Evolutionary conservation across 2,329 filamentous ascomycete genomes (phyloP), one percentile per base, ranked within the genome.

Genomic region (Fusarium chuoi): DNA sequence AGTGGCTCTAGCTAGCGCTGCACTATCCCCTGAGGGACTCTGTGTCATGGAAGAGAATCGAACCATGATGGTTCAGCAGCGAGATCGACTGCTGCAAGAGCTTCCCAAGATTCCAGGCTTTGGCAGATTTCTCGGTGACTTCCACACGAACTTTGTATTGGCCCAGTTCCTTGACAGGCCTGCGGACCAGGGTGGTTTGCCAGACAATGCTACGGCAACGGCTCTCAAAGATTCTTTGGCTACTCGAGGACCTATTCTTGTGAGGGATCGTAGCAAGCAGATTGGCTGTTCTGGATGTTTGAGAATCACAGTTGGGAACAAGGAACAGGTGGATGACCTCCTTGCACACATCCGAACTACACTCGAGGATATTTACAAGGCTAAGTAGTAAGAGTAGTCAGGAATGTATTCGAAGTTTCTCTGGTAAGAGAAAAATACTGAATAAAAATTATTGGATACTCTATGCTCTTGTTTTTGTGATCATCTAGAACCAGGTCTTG

Each of bases 371-470:
- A 44, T 44, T 15, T 24, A 44, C 15, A 44, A 44, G n/a, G 15
- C 41, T 5, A 24, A 1, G 41, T 1, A 24, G 41, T 11, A 44
- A 7, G 14, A 11, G 41, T 17, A 10, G n/a, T 3, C 14, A 24
- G 14, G 6, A 42, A 7, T 9, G 6, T 4, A 24, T 5, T 11
- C 5, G 6, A 24, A 5, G n/a, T 10, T 12, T n/a, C 15, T 44
- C 0, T 0, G 3, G 41, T 6, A 44, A 24, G 6, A 44, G 3
- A 15, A 24, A 17, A 33, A 12, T 9, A 44, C 24, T 12, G 11
- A 44, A 24, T 44, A 8, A 7, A 24, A 7, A 20, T 6, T 0
- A 20, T 6, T 12, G 38, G 4, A 7, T 3, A 20, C 18, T 11
- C 20, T 20, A 7, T 24, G 4, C 10, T 17, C 3, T 24, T 3